Conservation (phyloP, 106 monocot genomes). For the Phalaenopsis equestris region DNA sequence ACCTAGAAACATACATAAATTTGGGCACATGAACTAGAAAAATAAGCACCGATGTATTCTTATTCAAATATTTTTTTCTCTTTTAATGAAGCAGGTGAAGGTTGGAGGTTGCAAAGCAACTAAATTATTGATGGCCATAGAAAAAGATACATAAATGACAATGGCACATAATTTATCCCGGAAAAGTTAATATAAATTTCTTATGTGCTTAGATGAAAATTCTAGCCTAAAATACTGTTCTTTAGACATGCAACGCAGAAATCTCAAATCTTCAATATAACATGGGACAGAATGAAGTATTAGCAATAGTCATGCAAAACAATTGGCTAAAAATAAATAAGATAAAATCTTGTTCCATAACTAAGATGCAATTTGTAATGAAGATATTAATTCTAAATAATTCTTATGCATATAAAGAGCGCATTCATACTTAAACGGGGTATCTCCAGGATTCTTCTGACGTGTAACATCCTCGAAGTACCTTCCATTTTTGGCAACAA, state of each 20-base stretch:
- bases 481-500: slow-evolving; percentile 96
- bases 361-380: background rate
- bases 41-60: background rate
- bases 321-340: background rate
- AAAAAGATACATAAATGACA: background rate
- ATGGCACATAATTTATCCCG: background rate
- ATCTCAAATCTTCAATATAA: too few species aligned
- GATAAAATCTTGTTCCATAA: background rate
- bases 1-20: background rate
- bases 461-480: slow-evolving; percentile 83
- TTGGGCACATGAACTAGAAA: background rate
- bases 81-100: background rate
- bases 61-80: background rate
- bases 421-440: slow-evolving; percentile 82
- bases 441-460: slow-evolving; percentile 95
- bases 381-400: background rate
- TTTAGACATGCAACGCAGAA: too few species aligned
- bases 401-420: slow-evolving; percentile 4
- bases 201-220: too few species aligned
- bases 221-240: too few species aligned
- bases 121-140: background rate
- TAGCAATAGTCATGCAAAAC: background rate
- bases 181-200: background rate
- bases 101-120: background rate
- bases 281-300: background rate